Evolutionary conservation across 345 rosid species (phyloP), one percentile per base, ranked within the genome.

Genomic region (Hibiscus mutabilis): DNA sequence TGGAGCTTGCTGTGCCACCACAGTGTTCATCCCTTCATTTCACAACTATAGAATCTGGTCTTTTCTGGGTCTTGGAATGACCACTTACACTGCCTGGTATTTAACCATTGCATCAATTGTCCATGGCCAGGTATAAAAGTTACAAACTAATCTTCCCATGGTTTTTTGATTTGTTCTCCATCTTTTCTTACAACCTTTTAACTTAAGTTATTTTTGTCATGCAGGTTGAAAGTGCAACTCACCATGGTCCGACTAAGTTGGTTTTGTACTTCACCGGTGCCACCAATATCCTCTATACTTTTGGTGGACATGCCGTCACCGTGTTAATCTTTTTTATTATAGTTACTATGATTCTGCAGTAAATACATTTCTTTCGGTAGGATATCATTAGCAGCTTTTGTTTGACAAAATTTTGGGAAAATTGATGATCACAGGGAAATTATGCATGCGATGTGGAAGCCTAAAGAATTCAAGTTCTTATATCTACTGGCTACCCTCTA

Each of bases 361-460:
- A 33, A 16, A 60, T 24, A 27, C 19, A 5, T 40, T 40, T 25
- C 29, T 25, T 25, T 2, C 29, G 29, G 29, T 25, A 25, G 29
- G 29, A 25, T 25, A 25, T 25, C 29, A 25, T 3, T 25, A 25
- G 29, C 29, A 25, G 29, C 29, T 25, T 25, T 25, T 25, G 29
- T 25, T 25, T 25, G 1, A 25, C 29, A 25, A 25, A 1, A 1
- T 25, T 25, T 25, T 2, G 29, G 29, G 2, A 6, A 46, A 46
- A 46, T 9, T 2, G 68, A 31, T 47, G 31, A 58, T 55, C 72
- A 35, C 72, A 91, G 97, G 64, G 97, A 91, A 77, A 88, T 91
- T 51, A 91, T 91, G 94, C 94, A 88, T 70, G 97, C 94, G 3
- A 89, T 89, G 97, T 87, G 97, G 97, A 89, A 84, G 81, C 94